phyloP scores from a whole-genome alignment of 805 yeast genomes.

The Kregervanrija pseudodelftensis region DNA sequence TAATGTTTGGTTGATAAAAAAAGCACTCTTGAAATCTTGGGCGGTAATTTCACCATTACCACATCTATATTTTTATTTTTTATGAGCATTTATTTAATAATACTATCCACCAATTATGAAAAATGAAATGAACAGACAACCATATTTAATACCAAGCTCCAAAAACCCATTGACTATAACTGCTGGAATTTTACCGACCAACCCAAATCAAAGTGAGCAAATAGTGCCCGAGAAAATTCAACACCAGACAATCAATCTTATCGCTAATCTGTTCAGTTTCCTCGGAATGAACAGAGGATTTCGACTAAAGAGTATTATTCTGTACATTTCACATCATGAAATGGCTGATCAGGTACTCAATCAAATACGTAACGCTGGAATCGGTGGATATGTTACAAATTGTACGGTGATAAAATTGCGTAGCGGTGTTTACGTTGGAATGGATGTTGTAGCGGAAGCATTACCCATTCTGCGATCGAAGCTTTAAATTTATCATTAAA shows the following conservation, averaged over 20 bases:
- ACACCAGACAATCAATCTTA: conserved; percentile 4
- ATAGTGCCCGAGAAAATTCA: neutral
- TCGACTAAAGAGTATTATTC: neutral
- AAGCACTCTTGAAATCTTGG: too few relatives aligned
- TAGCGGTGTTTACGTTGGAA: conserved; percentile 2
- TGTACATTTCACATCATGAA: conserved; percentile 6
- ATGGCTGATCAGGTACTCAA: conserved; percentile 8
- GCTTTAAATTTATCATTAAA: conserved; percentile 12
- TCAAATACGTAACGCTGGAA: conserved; percentile 6
- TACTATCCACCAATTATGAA: too few relatives aligned
- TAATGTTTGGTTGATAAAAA: too few relatives aligned
- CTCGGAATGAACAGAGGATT: neutral
- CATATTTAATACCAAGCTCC: too few relatives aligned
- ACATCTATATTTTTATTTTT: too few relatives aligned
- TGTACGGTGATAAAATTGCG: conserved; percentile 9
- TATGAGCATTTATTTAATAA: too few relatives aligned
- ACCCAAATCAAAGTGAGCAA: too few relatives aligned
- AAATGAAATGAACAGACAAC: too few relatives aligned
- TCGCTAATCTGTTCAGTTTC: conserved; percentile 8
- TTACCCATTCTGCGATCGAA: conserved; percentile 1
- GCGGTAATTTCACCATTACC: too few relatives aligned
- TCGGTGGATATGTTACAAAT: conserved; percentile 5
- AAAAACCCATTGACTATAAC: neutral
- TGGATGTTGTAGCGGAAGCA: conserved; percentile 3
- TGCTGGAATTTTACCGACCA: conserved; percentile 5